phyloP scores from a whole-genome alignment of 2,329 filamentous ascomycete genomes.

The Trichophyton mentagrophytes region DNA sequence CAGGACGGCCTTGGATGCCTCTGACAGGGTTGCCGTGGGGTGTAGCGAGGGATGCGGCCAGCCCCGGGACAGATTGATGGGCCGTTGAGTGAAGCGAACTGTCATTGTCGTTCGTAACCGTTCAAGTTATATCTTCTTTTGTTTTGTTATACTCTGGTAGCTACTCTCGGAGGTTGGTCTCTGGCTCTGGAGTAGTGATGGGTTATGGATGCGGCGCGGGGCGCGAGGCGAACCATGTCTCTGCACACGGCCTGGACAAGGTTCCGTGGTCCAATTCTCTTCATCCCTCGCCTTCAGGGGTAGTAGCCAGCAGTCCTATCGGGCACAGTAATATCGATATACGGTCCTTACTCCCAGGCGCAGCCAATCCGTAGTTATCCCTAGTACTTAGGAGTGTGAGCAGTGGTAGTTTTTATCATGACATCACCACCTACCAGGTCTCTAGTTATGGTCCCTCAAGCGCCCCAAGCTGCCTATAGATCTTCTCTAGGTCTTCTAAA shows the following conservation, averaged over 20 bases:
- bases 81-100: not conserved
- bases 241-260: not conserved
- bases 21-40: conserved; percentile 49
- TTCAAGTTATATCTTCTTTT: not conserved
- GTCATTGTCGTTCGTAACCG: not conserved
- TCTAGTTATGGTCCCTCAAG: too few species aligned
- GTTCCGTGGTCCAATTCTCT: not conserved
- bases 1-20: conserved; percentile 50
- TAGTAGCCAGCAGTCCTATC: not conserved
- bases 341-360: not conserved
- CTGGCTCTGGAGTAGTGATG: not conserved
- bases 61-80: conserved; percentile 34
- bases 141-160: too few species aligned
- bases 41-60: conserved; percentile 48
- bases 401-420: too few species aligned
- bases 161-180: not conserved
- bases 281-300: not conserved
- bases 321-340: not conserved
- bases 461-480: too few species aligned
- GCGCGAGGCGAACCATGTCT: not conserved
- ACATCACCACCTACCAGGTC: too few species aligned
- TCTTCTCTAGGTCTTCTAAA: too few species aligned
- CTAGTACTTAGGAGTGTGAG: not conserved
- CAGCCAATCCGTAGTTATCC: not conserved
- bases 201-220: not conserved